A percentile compares a stretch with the other conserved stretches of the same genome.
Evolutionary conservation across 2,329 filamentous ascomycete species (phyloP).

Genomic region (Rhinocladiella similis): DNA sequence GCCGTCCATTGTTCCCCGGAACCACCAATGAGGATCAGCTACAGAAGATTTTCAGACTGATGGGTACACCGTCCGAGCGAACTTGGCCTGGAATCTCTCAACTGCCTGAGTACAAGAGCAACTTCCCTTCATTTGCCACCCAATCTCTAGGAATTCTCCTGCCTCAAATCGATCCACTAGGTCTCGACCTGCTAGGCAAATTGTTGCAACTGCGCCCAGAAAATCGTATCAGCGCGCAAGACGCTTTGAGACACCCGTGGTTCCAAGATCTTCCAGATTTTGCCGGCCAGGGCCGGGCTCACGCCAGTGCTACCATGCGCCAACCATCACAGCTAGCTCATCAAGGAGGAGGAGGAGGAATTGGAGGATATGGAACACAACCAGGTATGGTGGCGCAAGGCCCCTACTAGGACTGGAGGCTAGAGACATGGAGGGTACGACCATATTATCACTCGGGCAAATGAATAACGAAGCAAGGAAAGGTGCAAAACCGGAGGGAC

Average conservation of each 20-base stretch:
- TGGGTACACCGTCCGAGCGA: conserved; percentile 95
- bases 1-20: conserved; percentile 89
- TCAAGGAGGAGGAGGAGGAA: conserved; percentile 18
- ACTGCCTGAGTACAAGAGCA: conserved; percentile 96
- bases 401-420: conserved; percentile 7
- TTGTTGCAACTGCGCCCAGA: conserved; percentile 95
- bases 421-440: not conserved
- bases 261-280: conserved; percentile 63
- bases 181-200: conserved; percentile 80
- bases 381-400: conserved; percentile 25
- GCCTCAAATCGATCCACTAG: conserved; percentile 83
- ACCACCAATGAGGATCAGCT: conserved; percentile 99
- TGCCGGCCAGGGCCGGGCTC: conserved; percentile 18
- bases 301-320: conserved; percentile 20
- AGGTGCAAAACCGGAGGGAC: too few relatives aligned
- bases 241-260: conserved; percentile 89
- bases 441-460: not conserved
- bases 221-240: conserved; percentile 81
- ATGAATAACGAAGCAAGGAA: not conserved
- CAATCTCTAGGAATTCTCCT: conserved; percentile 85
- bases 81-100: conserved; percentile 94
- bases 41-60: conserved; percentile 94
- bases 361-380: conserved; percentile 26
- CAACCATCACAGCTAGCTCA: conserved; percentile 20
- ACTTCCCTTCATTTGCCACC: conserved; percentile 90